Evolutionary conservation across 2,329 filamentous ascomycete species (phyloP).

Genomic region (Aspergillus luchuensis): DNA sequence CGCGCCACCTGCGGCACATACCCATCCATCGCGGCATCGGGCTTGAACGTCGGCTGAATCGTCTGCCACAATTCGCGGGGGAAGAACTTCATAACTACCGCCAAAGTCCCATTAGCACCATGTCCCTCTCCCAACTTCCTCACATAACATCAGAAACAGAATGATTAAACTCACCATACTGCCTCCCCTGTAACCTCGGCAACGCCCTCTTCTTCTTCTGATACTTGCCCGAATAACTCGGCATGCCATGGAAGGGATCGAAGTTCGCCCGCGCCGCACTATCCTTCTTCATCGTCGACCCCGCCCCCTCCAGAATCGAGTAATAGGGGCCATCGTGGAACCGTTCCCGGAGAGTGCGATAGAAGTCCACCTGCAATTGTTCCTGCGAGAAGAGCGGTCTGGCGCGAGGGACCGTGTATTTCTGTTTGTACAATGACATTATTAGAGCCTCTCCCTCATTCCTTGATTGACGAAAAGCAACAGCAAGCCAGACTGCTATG

Average conservation of each 20-base stretch:
- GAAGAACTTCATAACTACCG: constrained; percentile 58
- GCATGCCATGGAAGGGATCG: constrained; percentile 64
- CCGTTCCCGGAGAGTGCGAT: constrained; percentile 55
- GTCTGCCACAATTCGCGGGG: constrained; percentile 60
- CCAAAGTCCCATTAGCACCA: background rate
- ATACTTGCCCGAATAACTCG: constrained; percentile 62
- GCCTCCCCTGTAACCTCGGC: constrained; percentile 56
- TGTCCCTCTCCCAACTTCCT: background rate
- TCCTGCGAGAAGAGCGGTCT: constrained; percentile 45
- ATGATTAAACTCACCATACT: constrained; percentile 50
- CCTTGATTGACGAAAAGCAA: too few species aligned
- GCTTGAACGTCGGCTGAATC: constrained; percentile 52
- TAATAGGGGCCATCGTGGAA: constrained; percentile 64
- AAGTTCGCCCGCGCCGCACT: constrained; percentile 51
- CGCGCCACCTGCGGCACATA: constrained; percentile 25
- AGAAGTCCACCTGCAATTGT: constrained; percentile 51
- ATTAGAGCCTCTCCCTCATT: too few species aligned
- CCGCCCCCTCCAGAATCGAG: constrained; percentile 51
- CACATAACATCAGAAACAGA: too few species aligned
- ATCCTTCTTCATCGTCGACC: constrained; percentile 47
- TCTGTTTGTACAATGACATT: constrained; percentile 28
- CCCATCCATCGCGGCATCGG: constrained; percentile 34
- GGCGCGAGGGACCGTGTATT: constrained; percentile 40
- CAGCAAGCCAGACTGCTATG: too few species aligned
- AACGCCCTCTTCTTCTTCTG: constrained; percentile 57